These are phyloP conservation scores for Acanthamoeba healyi DNA, from an alignment of 208 protist genomes.

Conservation along the genomic window DNA sequence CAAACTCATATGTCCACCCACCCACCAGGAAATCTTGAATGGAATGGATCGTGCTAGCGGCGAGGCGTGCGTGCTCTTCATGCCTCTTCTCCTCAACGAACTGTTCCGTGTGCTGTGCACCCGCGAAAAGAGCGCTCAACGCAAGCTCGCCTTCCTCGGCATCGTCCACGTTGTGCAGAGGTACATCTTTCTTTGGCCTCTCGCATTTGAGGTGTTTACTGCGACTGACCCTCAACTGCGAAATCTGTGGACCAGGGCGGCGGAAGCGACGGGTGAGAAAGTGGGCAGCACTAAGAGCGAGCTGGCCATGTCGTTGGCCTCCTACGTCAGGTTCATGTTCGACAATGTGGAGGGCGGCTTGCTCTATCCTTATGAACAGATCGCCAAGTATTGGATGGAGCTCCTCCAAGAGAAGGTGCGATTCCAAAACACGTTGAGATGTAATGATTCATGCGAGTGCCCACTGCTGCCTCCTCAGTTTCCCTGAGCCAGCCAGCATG, in stretches of 20 bases:
- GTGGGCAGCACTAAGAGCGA: not conserved
- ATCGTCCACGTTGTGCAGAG: slow-evolving; percentile 27
- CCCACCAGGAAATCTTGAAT: not conserved
- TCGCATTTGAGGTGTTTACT: too few species aligned
- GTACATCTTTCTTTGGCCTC: not conserved
- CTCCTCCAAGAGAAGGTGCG: not conserved
- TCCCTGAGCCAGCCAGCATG: too few species aligned
- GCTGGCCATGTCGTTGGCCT: not conserved
- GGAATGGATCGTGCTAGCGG: not conserved
- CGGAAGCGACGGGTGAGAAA: not conserved
- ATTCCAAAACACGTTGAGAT: too few species aligned
- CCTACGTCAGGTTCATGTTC: slow-evolving; percentile 23
- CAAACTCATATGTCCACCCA: not conserved
- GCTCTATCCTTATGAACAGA: slow-evolving; percentile 6
- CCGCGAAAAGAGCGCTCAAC: not conserved
- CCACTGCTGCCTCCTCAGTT: too few species aligned
- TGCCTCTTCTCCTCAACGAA: slow-evolving; percentile 50
- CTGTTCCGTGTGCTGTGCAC: slow-evolving; percentile 30
- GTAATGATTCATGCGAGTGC: too few species aligned
- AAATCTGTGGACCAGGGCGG: too few species aligned
- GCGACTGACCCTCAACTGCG: not conserved
- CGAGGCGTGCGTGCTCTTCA: not conserved
- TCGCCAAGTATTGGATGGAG: slow-evolving; percentile 3
- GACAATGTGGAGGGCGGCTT: not conserved
- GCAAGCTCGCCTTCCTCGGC: slow-evolving; percentile 6